A percentile compares a stretch with the other conserved stretches of the same genome.
Evolutionary conservation across 495 filamentous ascomycete species (phyloP).

Genomic region (Penicillium macrosclerotiorum): DNA sequence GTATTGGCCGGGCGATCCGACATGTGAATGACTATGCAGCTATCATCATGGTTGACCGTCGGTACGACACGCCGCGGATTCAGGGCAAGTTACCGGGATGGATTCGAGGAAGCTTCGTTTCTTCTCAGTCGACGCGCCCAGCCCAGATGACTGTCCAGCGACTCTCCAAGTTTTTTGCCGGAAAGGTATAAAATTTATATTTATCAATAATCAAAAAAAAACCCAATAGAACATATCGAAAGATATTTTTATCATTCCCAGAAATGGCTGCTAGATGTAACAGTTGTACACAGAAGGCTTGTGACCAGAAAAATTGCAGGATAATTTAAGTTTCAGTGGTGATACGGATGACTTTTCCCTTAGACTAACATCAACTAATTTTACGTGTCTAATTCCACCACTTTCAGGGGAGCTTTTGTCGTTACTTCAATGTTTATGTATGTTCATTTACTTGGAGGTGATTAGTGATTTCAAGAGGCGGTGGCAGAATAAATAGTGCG

Average conservation of each 20-base stretch:
- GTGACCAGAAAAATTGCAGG: no score
- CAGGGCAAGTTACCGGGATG: slow-evolving; percentile 80
- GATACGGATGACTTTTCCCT: no score
- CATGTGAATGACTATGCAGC: slow-evolving; percentile 86
- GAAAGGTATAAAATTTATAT: slow-evolving; percentile 3
- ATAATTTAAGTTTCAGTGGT: no score
- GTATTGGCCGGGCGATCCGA: slow-evolving; percentile 87
- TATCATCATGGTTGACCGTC: slow-evolving; percentile 78
- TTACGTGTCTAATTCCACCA: no score
- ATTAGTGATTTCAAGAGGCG: no score
- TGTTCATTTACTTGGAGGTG: no score
- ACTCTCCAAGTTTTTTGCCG: slow-evolving; percentile 37
- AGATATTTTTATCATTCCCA: no score
- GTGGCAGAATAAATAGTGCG: slow-evolving; percentile 4
- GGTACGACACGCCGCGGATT: slow-evolving; percentile 69
- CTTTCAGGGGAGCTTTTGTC: no score
- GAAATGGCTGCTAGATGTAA: no score
- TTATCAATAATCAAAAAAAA: neutral
- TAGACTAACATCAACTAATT: no score
- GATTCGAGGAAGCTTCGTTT: slow-evolving; percentile 60
- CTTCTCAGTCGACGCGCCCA: slow-evolving; percentile 19
- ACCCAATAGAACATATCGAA: neutral
- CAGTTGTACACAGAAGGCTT: no score
- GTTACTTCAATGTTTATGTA: no score
- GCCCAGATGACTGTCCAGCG: slow-evolving; percentile 29